Conservation (phyloP, 768 basidiomycete species). For the Suillus tomentosus region DNA sequence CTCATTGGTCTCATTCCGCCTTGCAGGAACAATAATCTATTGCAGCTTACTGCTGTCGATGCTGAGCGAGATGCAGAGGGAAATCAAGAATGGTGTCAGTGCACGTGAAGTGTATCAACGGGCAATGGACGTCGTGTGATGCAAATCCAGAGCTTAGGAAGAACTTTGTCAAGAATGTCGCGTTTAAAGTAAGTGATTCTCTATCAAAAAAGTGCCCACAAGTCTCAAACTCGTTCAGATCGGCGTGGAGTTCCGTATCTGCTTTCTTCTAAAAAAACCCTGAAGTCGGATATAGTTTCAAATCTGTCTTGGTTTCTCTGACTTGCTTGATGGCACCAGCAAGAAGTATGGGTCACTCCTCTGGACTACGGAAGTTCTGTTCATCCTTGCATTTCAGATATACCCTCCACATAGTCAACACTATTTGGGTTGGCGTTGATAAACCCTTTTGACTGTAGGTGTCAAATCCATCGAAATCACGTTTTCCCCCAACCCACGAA, state of each 20-base stretch:
- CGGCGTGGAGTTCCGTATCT: constrained; percentile 96
- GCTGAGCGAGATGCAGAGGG: constrained; percentile 71
- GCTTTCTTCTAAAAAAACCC: constrained; percentile 75
- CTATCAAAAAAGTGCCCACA: neutral
- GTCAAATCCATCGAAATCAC: constrained; percentile 84
- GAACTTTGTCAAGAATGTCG: constrained; percentile 84
- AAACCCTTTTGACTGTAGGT: constrained; percentile 78
- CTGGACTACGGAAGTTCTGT: neutral
- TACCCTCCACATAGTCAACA: constrained; percentile 85
- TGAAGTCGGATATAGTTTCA: constrained; percentile 84
- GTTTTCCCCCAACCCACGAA: constrained; percentile 74
- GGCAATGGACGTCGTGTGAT: constrained; percentile 68
- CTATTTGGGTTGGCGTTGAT: constrained; percentile 72
- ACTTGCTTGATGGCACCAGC: constrained; percentile 72
- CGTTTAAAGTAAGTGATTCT: constrained; percentile 71
- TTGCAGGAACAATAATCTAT: constrained; percentile 87
- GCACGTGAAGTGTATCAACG: constrained; percentile 83
- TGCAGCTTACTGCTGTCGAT: constrained; percentile 78
- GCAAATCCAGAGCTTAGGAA: constrained; percentile 76
- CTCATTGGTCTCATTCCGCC: constrained; percentile 4
- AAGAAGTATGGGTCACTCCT: constrained; percentile 58
- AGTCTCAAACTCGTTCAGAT: constrained; percentile 51
- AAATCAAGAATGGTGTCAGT: constrained; percentile 77
- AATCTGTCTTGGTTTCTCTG: constrained; percentile 87
- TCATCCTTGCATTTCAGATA: constrained; percentile 53